Percentiles rank a stretch among this genome's conserved stretches.
phyloP scores from a whole-genome alignment of 129 eudicot genomes.

The Escallonia rubra region DNA sequence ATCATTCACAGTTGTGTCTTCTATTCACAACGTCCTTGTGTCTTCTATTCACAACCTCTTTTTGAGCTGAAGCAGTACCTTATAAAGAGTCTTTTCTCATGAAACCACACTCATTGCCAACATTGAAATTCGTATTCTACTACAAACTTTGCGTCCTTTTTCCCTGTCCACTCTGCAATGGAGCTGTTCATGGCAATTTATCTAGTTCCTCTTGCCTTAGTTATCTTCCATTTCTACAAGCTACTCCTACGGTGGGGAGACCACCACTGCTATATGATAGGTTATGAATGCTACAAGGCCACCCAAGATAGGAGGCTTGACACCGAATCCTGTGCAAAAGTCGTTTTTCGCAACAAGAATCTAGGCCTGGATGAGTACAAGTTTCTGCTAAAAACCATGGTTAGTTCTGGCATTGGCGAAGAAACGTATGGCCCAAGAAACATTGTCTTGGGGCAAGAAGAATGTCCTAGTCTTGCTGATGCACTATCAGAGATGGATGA shows the following conservation, averaged over 20 bases:
- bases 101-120: too few species aligned
- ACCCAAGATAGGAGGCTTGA: slow-evolving; percentile 35
- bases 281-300: slow-evolving; percentile 64
- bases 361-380: slow-evolving; percentile 43
- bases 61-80: too few species aligned
- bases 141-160: neutral
- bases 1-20: too few species aligned
- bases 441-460: slow-evolving; percentile 41
- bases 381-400: slow-evolving; percentile 48
- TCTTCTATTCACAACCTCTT: too few species aligned
- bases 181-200: slow-evolving; percentile 15
- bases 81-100: too few species aligned
- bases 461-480: slow-evolving; percentile 26
- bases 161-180: slow-evolving; percentile 15
- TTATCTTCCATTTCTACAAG: slow-evolving; percentile 20
- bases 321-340: slow-evolving; percentile 33
- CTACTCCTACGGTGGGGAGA: slow-evolving; percentile 11
- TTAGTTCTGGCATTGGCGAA: slow-evolving; percentile 65
- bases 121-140: too few species aligned
- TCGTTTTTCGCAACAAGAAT: slow-evolving; percentile 45
- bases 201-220: slow-evolving; percentile 19
- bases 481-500: slow-evolving; percentile 48
- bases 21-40: too few species aligned
- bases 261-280: slow-evolving; percentile 46
- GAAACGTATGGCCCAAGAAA: slow-evolving; percentile 47